Conservation (phyloP, 148 eudicot genomes). For the Rhododendron williamsianum region DNA sequence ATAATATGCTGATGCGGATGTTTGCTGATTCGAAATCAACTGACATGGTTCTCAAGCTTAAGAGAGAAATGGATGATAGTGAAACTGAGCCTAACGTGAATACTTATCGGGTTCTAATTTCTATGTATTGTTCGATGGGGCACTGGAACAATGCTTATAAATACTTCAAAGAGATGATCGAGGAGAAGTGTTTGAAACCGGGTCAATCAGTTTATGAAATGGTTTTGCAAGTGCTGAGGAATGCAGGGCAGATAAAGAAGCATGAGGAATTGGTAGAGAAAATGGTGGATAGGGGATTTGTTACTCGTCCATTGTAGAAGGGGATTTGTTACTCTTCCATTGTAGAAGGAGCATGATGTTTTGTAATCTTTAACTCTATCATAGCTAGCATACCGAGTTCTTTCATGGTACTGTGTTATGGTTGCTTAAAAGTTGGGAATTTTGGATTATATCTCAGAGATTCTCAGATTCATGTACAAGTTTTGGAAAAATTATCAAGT, state of each 20-base stretch:
- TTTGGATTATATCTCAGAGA: neutral
- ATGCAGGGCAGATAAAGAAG: slow-evolving; percentile 70
- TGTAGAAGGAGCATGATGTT: slow-evolving; percentile 17
- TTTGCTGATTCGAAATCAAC: slow-evolving; percentile 71
- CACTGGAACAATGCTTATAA: slow-evolving; percentile 89
- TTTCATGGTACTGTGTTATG: neutral
- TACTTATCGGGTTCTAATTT: slow-evolving; percentile 58
- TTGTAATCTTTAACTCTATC: neutral
- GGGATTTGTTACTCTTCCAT: neutral
- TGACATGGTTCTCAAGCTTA: slow-evolving; percentile 92
- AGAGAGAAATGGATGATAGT: slow-evolving; percentile 74
- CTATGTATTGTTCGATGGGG: slow-evolving; percentile 78
- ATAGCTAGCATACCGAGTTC: no score
- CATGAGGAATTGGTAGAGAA: slow-evolving; percentile 91
- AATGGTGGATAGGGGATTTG: slow-evolving; percentile 75
- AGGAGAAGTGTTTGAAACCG: slow-evolving; percentile 75
- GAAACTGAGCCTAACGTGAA: slow-evolving; percentile 74
- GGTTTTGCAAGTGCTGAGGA: slow-evolving; percentile 65
- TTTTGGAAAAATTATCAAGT: neutral
- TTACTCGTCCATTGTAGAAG: slow-evolving; percentile 48
- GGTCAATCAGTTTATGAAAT: slow-evolving; percentile 41
- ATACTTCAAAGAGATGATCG: slow-evolving; percentile 79
- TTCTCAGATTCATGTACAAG: neutral
- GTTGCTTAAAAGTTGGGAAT: neutral
- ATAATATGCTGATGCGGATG: slow-evolving; percentile 77